Evolutionary conservation across 768 basidiomycete species (phyloP).

Genomic region (Suillus sp.): DNA sequence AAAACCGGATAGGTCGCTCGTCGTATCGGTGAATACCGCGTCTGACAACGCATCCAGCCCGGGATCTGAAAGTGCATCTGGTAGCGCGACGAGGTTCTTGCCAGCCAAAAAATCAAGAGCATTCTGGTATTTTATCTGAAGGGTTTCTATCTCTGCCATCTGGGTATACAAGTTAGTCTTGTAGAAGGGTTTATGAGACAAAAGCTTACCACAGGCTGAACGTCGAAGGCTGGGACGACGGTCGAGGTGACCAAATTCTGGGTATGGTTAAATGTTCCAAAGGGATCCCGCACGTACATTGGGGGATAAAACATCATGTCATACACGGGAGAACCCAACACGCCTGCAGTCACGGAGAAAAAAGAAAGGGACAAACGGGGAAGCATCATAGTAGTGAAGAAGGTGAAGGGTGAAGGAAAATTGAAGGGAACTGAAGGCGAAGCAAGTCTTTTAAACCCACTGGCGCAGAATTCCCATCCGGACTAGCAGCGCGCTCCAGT

Average conservation of each 20-base stretch:
- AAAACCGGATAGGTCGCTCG: not conserved
- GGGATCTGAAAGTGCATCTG: not conserved
- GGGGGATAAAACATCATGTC: not conserved
- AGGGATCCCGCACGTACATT: not conserved
- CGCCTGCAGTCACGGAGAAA: conserved; percentile 11
- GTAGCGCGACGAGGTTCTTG: not conserved
- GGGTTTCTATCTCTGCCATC: not conserved
- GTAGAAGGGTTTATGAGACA: not conserved
- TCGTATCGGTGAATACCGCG: not conserved
- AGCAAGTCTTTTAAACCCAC: conserved; percentile 25
- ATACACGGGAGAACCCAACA: conserved; percentile 20
- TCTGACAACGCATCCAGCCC: not conserved
- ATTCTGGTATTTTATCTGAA: not conserved
- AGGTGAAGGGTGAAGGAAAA: not conserved
- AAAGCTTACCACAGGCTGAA: not conserved
- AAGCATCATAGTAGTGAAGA: conserved; percentile 24
- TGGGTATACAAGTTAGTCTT: not conserved
- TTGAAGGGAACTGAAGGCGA: not conserved
- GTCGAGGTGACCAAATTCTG: not conserved
- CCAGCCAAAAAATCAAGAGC: not conserved
- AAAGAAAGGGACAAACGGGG: conserved; percentile 9
- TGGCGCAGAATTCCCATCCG: not conserved
- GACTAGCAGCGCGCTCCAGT: not conserved
- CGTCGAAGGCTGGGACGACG: not conserved
- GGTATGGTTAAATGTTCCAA: not conserved